Percentiles rank a stretch among this genome's conserved stretches.
phyloP scores from a whole-genome alignment of 2,329 filamentous ascomycete genomes.

The Lasiodiplodia gonubiensis region DNA sequence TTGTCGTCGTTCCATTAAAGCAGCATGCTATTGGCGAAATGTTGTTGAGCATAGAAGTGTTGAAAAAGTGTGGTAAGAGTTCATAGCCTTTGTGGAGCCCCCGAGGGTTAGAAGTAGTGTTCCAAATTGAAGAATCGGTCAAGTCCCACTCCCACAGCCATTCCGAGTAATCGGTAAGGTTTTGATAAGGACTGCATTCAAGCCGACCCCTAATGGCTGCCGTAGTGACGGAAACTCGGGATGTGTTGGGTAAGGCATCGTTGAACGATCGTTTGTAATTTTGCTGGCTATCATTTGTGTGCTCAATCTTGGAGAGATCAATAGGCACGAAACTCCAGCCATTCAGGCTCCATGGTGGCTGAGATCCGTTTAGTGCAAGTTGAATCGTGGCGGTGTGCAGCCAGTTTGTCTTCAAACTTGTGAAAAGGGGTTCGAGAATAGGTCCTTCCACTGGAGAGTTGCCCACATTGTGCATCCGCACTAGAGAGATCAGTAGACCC shows the following conservation, averaged over 20 bases:
- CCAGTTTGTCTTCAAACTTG: conserved; percentile 31
- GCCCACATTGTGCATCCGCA: too few species aligned
- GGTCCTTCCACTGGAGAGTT: too few species aligned
- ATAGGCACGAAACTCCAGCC: conserved; percentile 30
- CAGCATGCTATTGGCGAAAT: too few species aligned
- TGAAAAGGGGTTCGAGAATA: conserved; percentile 13
- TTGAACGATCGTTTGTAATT: too few species aligned
- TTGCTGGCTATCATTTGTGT: too few species aligned
- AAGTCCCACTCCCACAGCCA: too few species aligned
- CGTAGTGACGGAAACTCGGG: too few species aligned
- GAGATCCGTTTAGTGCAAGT: conserved; percentile 30
- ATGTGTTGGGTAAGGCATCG: too few species aligned
- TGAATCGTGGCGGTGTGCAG: conserved; percentile 31
- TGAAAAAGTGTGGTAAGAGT: not conserved
- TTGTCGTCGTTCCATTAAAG: not conserved
- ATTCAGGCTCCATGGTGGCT: conserved; percentile 31
- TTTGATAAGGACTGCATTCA: too few species aligned
- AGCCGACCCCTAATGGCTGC: too few species aligned
- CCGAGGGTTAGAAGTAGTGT: too few species aligned
- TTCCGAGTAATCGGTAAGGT: not conserved
- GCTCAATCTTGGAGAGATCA: conserved; percentile 9
- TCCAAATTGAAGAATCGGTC: not conserved
- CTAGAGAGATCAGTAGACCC: too few species aligned
- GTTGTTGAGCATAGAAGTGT: not conserved
- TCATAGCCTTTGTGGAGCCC: not conserved